phyloP scores from a whole-genome alignment of 805 yeast species.

The Suhomyces sp. region DNA sequence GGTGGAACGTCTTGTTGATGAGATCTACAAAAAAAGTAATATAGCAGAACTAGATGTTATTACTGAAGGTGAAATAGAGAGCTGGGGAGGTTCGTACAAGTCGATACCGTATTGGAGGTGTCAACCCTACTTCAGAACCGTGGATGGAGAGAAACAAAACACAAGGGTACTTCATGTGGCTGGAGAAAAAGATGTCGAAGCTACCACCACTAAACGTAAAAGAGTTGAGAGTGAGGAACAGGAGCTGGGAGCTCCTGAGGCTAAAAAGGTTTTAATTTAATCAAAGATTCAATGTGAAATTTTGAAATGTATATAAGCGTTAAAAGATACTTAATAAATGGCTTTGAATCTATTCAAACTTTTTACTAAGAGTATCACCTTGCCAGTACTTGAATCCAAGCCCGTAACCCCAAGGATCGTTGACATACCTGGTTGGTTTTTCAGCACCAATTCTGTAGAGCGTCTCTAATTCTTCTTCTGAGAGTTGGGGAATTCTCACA shows the following conservation, averaged over 20 bases:
- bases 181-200: constrained; percentile 21
- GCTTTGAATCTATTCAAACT: no score
- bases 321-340: no score
- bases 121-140: constrained; percentile 91
- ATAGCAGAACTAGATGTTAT: constrained; percentile 59
- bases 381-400: constrained; percentile 38
- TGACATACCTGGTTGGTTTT: constrained; percentile 31
- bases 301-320: no score
- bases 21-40: constrained; percentile 51
- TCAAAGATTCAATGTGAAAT: no score
- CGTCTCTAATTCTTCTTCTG: constrained; percentile 34
- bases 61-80: constrained; percentile 50
- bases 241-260: no score
- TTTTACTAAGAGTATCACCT: constrained; percentile 23
- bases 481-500: constrained; percentile 33
- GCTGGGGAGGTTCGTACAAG: constrained; percentile 82
- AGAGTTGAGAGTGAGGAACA: constrained; percentile 3
- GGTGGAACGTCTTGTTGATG: constrained; percentile 66
- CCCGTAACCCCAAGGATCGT: constrained; percentile 39
- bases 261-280: no score
- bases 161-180: constrained; percentile 39
- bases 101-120: constrained; percentile 93
- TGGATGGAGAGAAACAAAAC: constrained; percentile 64
- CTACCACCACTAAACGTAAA: constrained; percentile 7
- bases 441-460: constrained; percentile 31